A percentile compares a stretch with the other conserved stretches of the same genome.
Conservation (phyloP, 306 rosid species). For the Rubus parviflorus region DNA sequence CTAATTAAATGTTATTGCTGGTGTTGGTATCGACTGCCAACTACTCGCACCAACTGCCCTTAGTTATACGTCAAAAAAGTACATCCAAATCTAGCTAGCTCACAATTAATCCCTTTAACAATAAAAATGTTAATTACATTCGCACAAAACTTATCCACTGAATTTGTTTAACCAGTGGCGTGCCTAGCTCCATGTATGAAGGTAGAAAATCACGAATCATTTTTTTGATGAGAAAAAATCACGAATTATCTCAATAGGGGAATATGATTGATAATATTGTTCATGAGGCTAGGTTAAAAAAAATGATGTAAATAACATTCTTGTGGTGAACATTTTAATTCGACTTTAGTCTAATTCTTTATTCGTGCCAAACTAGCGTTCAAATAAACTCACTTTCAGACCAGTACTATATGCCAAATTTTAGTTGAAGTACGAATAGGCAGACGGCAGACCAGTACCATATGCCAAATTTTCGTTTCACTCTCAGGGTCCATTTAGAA, state of each 20-base stretch:
- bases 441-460: too few relatives aligned
- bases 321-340: too few relatives aligned
- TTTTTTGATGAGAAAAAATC: neutral
- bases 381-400: too few relatives aligned
- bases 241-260: too few relatives aligned
- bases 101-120: neutral
- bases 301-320: too few relatives aligned
- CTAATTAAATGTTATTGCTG: conserved; percentile 62
- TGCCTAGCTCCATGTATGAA: neutral
- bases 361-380: too few relatives aligned
- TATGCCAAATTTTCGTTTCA: too few relatives aligned
- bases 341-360: too few relatives aligned
- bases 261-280: neutral
- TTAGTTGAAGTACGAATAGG: too few relatives aligned
- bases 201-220: neutral
- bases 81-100: neutral
- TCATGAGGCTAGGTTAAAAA: neutral
- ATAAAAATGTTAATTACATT: neutral
- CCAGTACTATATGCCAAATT: too few relatives aligned
- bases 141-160: neutral
- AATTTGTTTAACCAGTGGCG: neutral
- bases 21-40: conserved; percentile 47
- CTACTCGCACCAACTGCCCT: conserved; percentile 59
- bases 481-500: too few relatives aligned
- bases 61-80: conserved; percentile 16